phyloP scores from a whole-genome alignment of 148 eudicot species.

The Camellia granthamiana region DNA sequence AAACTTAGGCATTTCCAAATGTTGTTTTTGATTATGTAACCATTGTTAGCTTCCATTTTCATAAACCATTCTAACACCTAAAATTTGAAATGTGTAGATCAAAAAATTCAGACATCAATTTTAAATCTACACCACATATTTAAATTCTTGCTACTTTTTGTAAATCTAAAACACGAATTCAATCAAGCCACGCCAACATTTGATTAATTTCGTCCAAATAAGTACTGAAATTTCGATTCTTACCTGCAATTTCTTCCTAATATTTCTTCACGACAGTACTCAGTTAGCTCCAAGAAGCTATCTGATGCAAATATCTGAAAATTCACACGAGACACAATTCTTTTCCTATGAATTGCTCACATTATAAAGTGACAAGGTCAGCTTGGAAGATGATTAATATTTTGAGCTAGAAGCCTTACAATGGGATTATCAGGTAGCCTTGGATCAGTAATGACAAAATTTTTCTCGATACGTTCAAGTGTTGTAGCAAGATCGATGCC shows the following conservation, averaged over 20 bases:
- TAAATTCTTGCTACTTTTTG: too few relatives aligned
- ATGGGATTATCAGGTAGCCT: slow-evolving; percentile 99
- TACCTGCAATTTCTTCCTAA: slow-evolving; percentile 98
- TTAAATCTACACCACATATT: too few relatives aligned
- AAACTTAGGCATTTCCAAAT: not conserved
- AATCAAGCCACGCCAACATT: not conserved
- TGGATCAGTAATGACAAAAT: slow-evolving; percentile 98
- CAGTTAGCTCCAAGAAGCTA: slow-evolving; percentile 98
- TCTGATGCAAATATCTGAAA: slow-evolving; percentile 95
- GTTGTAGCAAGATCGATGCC: slow-evolving; percentile 99
- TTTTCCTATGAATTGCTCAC: not conserved
- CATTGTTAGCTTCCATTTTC: not conserved
- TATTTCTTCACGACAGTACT: slow-evolving; percentile 96
- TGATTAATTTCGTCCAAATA: not conserved
- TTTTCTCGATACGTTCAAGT: slow-evolving; percentile 98
- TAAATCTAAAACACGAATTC: not conserved
- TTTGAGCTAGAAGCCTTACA: slow-evolving; percentile 43
- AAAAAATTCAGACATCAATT: too few relatives aligned
- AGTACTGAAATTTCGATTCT: not conserved
- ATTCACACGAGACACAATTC: not conserved
- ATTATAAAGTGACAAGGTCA: not conserved
- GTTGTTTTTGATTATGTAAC: not conserved
- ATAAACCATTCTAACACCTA: not conserved
- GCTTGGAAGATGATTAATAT: not conserved
- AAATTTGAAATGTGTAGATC: too few relatives aligned